These are phyloP conservation scores for Ambrosiella xylebori DNA, from an alignment of 2,329 filamentous ascomycete genomes.

Conservation along the genomic window DNA sequence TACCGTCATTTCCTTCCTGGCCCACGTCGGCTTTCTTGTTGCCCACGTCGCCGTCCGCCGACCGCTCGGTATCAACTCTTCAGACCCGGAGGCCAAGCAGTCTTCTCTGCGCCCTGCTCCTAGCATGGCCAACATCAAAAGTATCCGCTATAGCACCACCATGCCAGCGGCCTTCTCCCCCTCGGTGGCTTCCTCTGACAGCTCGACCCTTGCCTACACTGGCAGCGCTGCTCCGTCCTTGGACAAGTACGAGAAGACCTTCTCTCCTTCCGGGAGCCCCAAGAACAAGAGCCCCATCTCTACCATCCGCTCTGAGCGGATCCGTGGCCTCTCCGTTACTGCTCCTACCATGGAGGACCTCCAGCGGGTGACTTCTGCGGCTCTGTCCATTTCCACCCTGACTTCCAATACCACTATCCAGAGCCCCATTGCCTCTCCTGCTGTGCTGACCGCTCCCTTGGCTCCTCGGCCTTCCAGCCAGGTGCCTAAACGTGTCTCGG, in stretches of 20 bases:
- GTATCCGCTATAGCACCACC: constrained; percentile 11
- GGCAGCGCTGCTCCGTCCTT: constrained; percentile 1
- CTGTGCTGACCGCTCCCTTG: constrained; percentile 5
- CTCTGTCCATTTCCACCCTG: constrained; percentile 11
- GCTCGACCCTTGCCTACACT: not conserved
- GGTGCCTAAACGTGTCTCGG: constrained; percentile 10
- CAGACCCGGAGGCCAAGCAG: constrained; percentile 5
- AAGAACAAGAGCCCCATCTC: constrained; percentile 7
- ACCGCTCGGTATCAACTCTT: not conserved
- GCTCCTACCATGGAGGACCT: constrained; percentile 3
- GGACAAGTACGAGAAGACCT: constrained; percentile 10
- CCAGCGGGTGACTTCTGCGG: constrained; percentile 9
- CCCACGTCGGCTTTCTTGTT: constrained; percentile 7
- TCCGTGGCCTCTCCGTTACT: not conserved
- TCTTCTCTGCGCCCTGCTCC: not conserved
- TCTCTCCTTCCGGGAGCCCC: constrained; percentile 5
- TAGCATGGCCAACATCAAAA: constrained; percentile 8
- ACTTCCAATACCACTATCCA: constrained; percentile 4
- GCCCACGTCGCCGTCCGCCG: constrained; percentile 7
- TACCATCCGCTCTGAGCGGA: constrained; percentile 5
- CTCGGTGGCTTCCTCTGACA: not conserved
- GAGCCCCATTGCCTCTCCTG: constrained; percentile 10
- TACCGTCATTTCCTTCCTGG: constrained; percentile 8
- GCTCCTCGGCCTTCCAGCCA: constrained; percentile 11
- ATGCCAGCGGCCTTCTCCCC: constrained; percentile 8